Evolutionary conservation across 352 stramenopile genomes (phyloP).

Genomic region (Globisporangium emineosum): DNA sequence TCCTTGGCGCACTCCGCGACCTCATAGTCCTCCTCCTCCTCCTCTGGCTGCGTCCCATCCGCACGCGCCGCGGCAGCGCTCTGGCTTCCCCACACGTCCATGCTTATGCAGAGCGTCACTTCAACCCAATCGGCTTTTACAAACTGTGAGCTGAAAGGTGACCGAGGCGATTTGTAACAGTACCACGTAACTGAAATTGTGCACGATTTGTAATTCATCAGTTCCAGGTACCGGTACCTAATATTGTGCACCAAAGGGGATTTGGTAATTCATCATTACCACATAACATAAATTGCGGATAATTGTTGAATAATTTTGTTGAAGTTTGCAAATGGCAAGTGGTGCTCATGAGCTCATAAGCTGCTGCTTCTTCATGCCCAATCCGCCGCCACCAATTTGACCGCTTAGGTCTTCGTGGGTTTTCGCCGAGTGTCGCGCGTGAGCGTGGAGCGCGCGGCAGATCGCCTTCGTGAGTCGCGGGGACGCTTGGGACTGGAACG

Average conservation of each 20-base stretch:
- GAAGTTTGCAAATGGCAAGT: no score
- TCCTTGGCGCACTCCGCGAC: slow-evolving; percentile 61
- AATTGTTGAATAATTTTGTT: background rate
- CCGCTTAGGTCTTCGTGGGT: slow-evolving; percentile 2
- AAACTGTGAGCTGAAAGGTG: background rate
- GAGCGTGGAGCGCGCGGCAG: slow-evolving; percentile 24
- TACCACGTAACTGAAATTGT: background rate
- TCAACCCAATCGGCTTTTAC: background rate
- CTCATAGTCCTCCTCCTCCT: slow-evolving; percentile 66
- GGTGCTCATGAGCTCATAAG: no score
- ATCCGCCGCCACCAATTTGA: background rate
- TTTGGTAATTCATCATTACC: no score
- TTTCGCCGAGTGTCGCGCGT: slow-evolving; percentile 11
- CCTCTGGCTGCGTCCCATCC: slow-evolving; percentile 8
- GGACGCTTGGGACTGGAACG: slow-evolving; percentile 43
- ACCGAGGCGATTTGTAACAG: background rate
- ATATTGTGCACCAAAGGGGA: no score
- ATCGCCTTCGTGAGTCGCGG: slow-evolving; percentile 50
- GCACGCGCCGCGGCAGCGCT: background rate
- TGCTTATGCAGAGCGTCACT: slow-evolving; percentile 10
- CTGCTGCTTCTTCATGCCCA: background rate
- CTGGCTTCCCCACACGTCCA: slow-evolving; percentile 44
- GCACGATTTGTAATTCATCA: no score
- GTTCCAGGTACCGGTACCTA: no score
- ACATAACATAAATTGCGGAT: background rate